phyloP scores from a whole-genome alignment of 192 early-diverging fungal species.

The Coemansia sp. region DNA sequence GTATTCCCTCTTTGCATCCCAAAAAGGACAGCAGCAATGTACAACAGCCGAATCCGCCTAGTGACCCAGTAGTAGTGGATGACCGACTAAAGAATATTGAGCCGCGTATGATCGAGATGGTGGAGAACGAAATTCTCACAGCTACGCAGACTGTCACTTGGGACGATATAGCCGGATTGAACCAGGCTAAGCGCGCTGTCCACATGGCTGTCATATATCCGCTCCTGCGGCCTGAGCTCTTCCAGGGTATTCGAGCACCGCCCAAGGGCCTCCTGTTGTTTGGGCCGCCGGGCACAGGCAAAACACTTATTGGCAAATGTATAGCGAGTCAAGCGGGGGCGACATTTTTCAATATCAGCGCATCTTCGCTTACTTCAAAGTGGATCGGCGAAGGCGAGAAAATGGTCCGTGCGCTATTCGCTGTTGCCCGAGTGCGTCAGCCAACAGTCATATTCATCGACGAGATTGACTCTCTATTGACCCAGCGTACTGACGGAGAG shows the following conservation, averaged over 20 bases:
- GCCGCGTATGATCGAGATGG: slow-evolving; percentile 83
- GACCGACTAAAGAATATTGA: slow-evolving; percentile 85
- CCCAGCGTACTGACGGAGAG: slow-evolving; percentile 88
- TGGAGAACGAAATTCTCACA: slow-evolving; percentile 87
- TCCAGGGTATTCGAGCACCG: slow-evolving; percentile 80
- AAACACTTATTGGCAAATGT: slow-evolving; percentile 89
- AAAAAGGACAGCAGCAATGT: slow-evolving; percentile 11
- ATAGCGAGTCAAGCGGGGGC: slow-evolving; percentile 86
- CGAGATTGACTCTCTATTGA: slow-evolving; percentile 92
- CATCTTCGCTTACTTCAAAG: slow-evolving; percentile 90
- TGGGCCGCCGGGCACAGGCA: slow-evolving; percentile 84
- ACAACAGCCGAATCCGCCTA: not conserved
- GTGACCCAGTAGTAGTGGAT: slow-evolving; percentile 55
- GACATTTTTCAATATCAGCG: slow-evolving; percentile 90
- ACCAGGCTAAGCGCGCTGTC: slow-evolving; percentile 80
- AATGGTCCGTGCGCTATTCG: slow-evolving; percentile 87
- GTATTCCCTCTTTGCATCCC: slow-evolving; percentile 24
- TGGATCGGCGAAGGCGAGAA: slow-evolving; percentile 97
- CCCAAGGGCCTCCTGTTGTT: slow-evolving; percentile 85
- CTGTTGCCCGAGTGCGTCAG: slow-evolving; percentile 83
- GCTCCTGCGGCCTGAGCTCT: slow-evolving; percentile 79
- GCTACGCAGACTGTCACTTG: slow-evolving; percentile 64
- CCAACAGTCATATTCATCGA: slow-evolving; percentile 93
- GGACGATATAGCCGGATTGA: slow-evolving; percentile 85
- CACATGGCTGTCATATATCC: slow-evolving; percentile 84